Conservation (phyloP, 305 asterid genomes). For the Solanum hybrid region DNA sequence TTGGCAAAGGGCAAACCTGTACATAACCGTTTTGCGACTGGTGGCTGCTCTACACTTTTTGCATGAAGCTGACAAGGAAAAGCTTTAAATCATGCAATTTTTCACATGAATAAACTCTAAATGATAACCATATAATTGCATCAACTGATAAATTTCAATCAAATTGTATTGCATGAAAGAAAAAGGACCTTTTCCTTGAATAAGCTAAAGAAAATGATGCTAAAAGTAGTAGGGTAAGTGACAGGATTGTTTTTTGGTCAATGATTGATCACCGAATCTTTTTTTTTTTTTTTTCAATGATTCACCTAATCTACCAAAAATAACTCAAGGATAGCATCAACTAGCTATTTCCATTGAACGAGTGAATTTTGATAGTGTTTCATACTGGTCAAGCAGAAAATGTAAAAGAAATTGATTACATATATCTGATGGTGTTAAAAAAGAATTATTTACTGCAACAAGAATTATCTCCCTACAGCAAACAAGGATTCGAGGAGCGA, state of each 20-base stretch:
- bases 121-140: neutral
- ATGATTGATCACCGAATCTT: neutral
- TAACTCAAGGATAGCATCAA: neutral
- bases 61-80: slow-evolving; percentile 78
- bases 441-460: neutral
- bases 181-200: neutral
- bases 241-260: neutral
- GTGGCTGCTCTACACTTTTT: slow-evolving; percentile 53
- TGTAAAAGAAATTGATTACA: neutral
- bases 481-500: neutral
- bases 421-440: neutral
- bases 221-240: neutral
- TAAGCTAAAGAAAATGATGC: neutral
- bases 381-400: neutral
- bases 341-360: neutral
- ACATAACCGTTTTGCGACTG: slow-evolving; percentile 59
- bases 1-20: slow-evolving; percentile 33
- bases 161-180: neutral
- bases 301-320: neutral
- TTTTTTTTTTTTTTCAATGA: neutral
- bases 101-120: neutral
- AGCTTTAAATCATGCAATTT: neutral
- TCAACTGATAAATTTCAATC: neutral
- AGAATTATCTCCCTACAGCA: neutral
- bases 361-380: neutral